Conservation (phyloP, 148 eudicot species). For the Drosera capensis region DNA sequence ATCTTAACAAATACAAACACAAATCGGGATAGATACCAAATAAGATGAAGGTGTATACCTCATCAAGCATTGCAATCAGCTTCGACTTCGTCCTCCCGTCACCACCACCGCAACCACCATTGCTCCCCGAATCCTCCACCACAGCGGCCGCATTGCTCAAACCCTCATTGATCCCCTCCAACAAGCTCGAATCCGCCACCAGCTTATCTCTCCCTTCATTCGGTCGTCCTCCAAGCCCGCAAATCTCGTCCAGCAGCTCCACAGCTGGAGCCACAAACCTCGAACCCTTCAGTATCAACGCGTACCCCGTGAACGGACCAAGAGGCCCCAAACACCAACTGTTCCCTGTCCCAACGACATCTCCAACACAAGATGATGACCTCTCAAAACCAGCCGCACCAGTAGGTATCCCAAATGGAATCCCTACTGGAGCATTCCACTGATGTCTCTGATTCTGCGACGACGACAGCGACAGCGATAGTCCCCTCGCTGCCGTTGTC, state of each 20-base stretch:
- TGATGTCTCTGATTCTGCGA: no score
- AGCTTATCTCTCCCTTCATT: constrained; percentile 1
- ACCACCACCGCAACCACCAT: constrained; percentile 4
- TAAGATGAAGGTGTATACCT: constrained; percentile 19
- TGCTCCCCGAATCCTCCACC: not conserved
- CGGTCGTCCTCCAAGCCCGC: constrained; percentile 2
- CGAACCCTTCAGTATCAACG: constrained; percentile 60
- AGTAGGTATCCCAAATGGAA: no score
- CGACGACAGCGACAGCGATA: no score
- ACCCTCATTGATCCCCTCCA: not conserved
- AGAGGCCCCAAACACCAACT: constrained; percentile 31
- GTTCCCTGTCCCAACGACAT: constrained; percentile 16
- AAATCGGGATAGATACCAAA: not conserved
- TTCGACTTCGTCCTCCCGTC: constrained; percentile 3
- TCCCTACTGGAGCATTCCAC: no score
- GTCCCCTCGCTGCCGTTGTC: no score
- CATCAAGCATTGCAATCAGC: constrained; percentile 40
- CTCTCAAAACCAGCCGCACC: no score
- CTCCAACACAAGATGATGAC: constrained; percentile 11
- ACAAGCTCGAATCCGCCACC: constrained; percentile 7
- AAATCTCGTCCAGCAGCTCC: constrained; percentile 44
- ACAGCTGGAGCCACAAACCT: constrained; percentile 74
- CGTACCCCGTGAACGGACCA: constrained; percentile 81
- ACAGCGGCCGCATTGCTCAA: not conserved
- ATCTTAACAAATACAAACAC: not conserved